Conservation (phyloP, 164 flowering plant species). For the Vitis labrusca region DNA sequence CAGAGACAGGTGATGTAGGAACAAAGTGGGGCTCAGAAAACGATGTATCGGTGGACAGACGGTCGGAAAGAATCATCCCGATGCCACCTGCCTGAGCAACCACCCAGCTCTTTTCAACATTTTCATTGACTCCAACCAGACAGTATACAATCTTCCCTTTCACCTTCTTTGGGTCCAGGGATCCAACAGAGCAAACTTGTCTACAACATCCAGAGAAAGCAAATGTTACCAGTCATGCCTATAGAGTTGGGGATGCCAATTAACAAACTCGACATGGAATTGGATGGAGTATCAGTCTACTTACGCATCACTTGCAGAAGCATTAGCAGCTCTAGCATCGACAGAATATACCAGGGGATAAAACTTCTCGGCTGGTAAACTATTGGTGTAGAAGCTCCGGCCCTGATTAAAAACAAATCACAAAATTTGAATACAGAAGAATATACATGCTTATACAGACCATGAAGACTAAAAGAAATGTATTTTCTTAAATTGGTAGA, state of each 20-base stretch:
- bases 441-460: no score
- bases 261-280: no score
- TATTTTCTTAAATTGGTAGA: no score
- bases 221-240: background rate
- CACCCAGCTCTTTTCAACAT: background rate
- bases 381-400: background rate
- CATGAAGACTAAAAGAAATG: no score
- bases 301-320: background rate
- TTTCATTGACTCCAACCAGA: background rate
- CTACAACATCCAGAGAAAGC: background rate
- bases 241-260: no score
- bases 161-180: constrained; percentile 1
- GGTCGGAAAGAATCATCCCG: constrained; percentile 6
- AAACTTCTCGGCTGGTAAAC: background rate
- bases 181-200: background rate
- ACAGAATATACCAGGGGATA: background rate
- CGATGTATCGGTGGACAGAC: no score
- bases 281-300: background rate
- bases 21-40: constrained; percentile 1
- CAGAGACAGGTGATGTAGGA: constrained; percentile 1
- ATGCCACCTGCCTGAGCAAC: constrained; percentile 8
- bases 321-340: no score
- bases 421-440: background rate
- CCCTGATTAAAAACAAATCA: background rate
- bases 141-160: background rate